These are phyloP conservation scores for Acidiella bohemica DNA, from an alignment of 495 filamentous ascomycete species.

Conservation along the genomic window DNA sequence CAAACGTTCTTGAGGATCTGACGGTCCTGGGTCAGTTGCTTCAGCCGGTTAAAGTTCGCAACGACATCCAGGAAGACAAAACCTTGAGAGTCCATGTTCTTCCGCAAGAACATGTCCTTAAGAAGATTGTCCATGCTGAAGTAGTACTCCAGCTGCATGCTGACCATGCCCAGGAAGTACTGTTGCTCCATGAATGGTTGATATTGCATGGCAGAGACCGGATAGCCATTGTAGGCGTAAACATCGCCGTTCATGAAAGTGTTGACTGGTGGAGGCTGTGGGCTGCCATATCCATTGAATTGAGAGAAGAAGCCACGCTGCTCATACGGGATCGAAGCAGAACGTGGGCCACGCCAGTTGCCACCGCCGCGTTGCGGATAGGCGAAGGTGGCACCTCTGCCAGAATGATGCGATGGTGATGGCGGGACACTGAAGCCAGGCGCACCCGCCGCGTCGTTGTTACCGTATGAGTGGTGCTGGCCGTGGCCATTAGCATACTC, in stretches of 20 bases:
- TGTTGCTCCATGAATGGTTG: constrained; percentile 6
- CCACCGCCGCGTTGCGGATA: constrained; percentile 10
- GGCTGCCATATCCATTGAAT: no score
- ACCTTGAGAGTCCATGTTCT: constrained; percentile 86
- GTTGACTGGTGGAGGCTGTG: constrained; percentile 19
- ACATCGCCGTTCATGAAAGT: constrained; percentile 19
- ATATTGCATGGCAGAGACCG: constrained; percentile 53
- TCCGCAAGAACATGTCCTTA: constrained; percentile 81
- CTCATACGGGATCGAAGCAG: constrained; percentile 26
- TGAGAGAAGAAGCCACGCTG: no score
- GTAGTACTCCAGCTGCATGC: constrained; percentile 55
- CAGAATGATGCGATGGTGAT: constrained; percentile 15
- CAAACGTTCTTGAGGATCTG: constrained; percentile 63
- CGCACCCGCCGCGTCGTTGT: constrained; percentile 16
- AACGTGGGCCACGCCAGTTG: constrained; percentile 18
- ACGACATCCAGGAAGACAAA: constrained; percentile 72
- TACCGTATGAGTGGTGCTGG: constrained; percentile 15
- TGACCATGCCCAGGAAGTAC: constrained; percentile 5
- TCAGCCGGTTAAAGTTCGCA: constrained; percentile 72
- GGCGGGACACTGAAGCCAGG: constrained; percentile 18
- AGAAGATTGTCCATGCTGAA: constrained; percentile 93
- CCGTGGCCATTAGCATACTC: constrained; percentile 15
- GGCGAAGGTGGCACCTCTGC: no score
- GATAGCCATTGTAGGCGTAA: constrained; percentile 27
- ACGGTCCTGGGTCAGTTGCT: constrained; percentile 54